Evolutionary conservation across 495 filamentous ascomycete genomes (phyloP).

Genomic region (Polyplosphaeria fusca): DNA sequence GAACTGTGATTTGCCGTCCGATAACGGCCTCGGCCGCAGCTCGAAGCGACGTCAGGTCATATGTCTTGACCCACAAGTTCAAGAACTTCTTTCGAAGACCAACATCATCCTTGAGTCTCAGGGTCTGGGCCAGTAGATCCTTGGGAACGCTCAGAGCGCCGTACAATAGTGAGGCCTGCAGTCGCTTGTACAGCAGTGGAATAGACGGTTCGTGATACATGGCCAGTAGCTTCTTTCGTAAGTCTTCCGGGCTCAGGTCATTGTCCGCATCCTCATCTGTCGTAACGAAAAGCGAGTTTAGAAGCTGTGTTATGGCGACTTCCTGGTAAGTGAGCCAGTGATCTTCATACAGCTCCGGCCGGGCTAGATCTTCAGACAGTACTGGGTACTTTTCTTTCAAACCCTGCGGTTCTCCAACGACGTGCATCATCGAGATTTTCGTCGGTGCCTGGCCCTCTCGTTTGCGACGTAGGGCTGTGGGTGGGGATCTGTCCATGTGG

Average conservation of each 20-base stretch:
- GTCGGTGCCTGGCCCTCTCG: conserved; percentile 14
- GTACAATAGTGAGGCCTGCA: conserved; percentile 62
- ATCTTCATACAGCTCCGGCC: conserved; percentile 62
- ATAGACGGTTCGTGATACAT: conserved; percentile 57
- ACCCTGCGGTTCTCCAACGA: conserved; percentile 17
- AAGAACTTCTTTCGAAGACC: conserved; percentile 58
- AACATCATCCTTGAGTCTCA: conserved; percentile 55
- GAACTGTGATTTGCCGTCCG: conserved; percentile 50
- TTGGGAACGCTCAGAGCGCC: conserved; percentile 59
- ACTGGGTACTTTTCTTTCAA: conserved; percentile 49
- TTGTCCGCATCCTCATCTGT: conserved; percentile 24
- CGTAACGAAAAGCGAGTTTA: conserved; percentile 55
- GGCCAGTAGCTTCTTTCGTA: conserved; percentile 44
- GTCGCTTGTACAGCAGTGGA: conserved; percentile 53
- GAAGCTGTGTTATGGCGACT: conserved; percentile 56
- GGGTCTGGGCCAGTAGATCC: conserved; percentile 46
- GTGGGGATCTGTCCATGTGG: conserved; percentile 29
- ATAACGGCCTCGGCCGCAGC: conserved; percentile 60
- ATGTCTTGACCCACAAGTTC: conserved; percentile 56
- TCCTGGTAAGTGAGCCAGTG: conserved; percentile 65
- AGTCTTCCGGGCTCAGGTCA: conserved; percentile 28
- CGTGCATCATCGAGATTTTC: conserved; percentile 26
- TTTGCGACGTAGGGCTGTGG: conserved; percentile 26
- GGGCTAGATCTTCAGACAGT: conserved; percentile 53
- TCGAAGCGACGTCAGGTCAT: conserved; percentile 50